Percentiles rank a stretch among this genome's conserved stretches.
Conservation (phyloP, 805 yeast species). For the Candida coleopterorum region DNA sequence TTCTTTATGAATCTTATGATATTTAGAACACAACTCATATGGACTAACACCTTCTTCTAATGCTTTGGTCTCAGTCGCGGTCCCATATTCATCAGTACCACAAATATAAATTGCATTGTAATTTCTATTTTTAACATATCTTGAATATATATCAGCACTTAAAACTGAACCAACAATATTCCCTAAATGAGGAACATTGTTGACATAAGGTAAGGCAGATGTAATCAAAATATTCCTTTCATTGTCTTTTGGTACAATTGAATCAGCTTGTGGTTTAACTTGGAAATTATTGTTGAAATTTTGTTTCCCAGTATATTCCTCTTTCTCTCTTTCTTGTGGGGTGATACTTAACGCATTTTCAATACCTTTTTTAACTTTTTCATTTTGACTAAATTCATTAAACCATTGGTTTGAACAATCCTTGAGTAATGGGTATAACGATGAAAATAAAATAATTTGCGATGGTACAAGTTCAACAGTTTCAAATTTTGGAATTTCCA, state of each 20-base stretch:
- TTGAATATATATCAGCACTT: constrained; percentile 88
- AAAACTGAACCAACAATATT: constrained; percentile 94
- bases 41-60: constrained; percentile 91
- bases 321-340: constrained; percentile 36
- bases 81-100: constrained; percentile 99
- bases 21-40: constrained; percentile 83
- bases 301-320: constrained; percentile 36
- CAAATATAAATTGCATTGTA: constrained; percentile 82
- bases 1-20: constrained; percentile 76
- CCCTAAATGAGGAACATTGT: constrained; percentile 97
- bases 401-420: constrained; percentile 37
- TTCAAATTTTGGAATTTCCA: constrained; percentile 2
- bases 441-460: constrained; percentile 56
- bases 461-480: constrained; percentile 38
- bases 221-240: constrained; percentile 85
- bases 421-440: constrained; percentile 44
- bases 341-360: constrained; percentile 44
- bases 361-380: constrained; percentile 43
- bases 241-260: constrained; percentile 54
- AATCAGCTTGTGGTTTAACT: constrained; percentile 25
- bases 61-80: constrained; percentile 99
- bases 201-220: constrained; percentile 96
- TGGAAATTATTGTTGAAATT: constrained; percentile 27
- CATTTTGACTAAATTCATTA: constrained; percentile 30
- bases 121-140: constrained; percentile 85